Evolutionary conservation across 352 stramenopile species (phyloP), one percentile per base, ranked within the genome.

Genomic region (Globisporangium mamillatum): DNA sequence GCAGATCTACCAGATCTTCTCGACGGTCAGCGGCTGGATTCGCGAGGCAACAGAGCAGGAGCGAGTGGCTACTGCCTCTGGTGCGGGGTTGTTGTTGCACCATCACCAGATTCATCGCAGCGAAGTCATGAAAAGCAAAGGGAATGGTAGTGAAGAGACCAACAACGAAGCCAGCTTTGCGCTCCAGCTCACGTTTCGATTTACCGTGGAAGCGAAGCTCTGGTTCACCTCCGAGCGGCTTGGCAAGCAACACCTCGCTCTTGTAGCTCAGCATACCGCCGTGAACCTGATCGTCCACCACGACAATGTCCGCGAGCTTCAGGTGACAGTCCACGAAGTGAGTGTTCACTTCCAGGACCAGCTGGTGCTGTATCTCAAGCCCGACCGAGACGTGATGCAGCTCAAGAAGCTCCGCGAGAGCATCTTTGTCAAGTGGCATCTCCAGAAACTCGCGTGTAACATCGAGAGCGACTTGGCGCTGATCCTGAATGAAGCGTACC

Each of bases 301-400:
- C 9, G 70, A 80, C 32, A 71, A 67, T 1, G 60, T 69, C 6
- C 71, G 64, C 14, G 80, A 90, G 29, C 29, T 89, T 10, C 80
- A 92, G 50, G 57, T 90, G 50, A 89, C 80, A 29, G 60, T 90
- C 3, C 72, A 87, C 46, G 76, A 84, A 24, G n/a, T 88, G 27
- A 70, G 56, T 6, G 63, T 82, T 12, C 63, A 70, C 50, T 86
- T 86, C 53, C 75, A 81, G 62, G 76, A 85, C 48, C 74, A 75
- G 2, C 64, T 87, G 2, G 70, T 89, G 25, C 67, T 90, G 50
- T 74, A 78, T 25, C 27, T 84, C 54, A 92, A 90, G 27, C 81
- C 84, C 10, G 75, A 78, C 8, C 80, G 80, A 20, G 84, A 88
- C 16, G 75, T 82, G 38, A 73, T 91, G 22, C 76, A 81, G 34